Evolutionary conservation across 768 basidiomycete species (phyloP), one percentile per base, ranked within the genome.

Genomic region (Fomitopsis serialis): DNA sequence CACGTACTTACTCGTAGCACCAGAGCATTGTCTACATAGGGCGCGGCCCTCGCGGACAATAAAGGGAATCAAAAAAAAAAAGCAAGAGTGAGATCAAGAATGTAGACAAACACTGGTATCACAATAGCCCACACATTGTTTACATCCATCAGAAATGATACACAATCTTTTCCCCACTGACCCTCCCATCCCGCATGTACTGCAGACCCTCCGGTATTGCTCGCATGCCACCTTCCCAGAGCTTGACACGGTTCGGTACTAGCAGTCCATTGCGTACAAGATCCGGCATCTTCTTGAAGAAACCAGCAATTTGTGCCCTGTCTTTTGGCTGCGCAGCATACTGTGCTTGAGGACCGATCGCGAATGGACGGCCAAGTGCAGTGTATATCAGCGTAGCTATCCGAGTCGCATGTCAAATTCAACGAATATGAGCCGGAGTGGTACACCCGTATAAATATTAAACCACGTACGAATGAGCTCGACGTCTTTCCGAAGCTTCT

Each of bases 111-210:
- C n/a, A n/a, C n/a, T n/a, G n/a, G n/a, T n/a, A n/a, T n/a, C n/a
- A n/a, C n/a, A n/a, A n/a, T n/a, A n/a, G n/a, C n/a, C n/a, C n/a
- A n/a, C n/a, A n/a, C n/a, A n/a, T n/a, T n/a, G n/a, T n/a, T n/a
- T n/a, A n/a, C n/a, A n/a, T n/a, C n/a, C 29, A 32, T 40, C 37
- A 48, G 21, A 64, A 47, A 22, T 56, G 54, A 54, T 57, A 63
- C 7, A 59, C 60, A 29, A 61, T 47, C 42, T 66, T 65, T 50
- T 58, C 53, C n/a, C 52, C 64, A 48, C 60, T 62, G 13, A 62
- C 56, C 55, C 63, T 64, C 13, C 62, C 62, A 15, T 61, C 57
- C 24, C 48, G 50, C 64, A 66, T 63, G 34, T 57, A 57, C 29
- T 58, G 45, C 40, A 65, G 37, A 3, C 58, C 54, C 8, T 55